Conservation (phyloP, 257 asterid species). For the Solanum acaule region DNA sequence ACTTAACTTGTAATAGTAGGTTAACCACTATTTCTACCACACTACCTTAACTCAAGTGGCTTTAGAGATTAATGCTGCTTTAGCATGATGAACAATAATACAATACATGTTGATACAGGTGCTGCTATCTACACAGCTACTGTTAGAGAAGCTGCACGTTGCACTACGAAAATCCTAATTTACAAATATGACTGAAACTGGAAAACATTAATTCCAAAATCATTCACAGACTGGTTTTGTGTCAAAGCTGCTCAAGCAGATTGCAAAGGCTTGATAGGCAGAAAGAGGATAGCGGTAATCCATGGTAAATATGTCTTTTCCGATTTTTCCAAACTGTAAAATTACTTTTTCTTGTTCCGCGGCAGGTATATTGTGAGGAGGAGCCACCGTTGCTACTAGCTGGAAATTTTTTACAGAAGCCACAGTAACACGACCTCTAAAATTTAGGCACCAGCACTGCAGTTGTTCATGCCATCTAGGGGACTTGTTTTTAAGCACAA, state of each 20-base stretch:
- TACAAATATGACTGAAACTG: not conserved
- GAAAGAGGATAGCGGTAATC: slow-evolving; percentile 10
- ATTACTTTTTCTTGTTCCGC: slow-evolving; percentile 16
- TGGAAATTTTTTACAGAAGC: slow-evolving; percentile 24
- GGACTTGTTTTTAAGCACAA: slow-evolving; percentile 11
- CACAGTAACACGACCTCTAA: slow-evolving; percentile 22
- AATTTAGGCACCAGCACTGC: slow-evolving; percentile 24
- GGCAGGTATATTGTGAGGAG: slow-evolving; percentile 2
- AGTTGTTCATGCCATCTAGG: slow-evolving; percentile 29
- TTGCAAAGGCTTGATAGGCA: slow-evolving; percentile 7
- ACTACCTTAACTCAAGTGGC: not conserved
- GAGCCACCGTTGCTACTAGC: slow-evolving; percentile 15
- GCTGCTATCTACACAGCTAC: not conserved
- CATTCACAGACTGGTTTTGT: slow-evolving; percentile 25
- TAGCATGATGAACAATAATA: not conserved
- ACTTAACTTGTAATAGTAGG: not conserved
- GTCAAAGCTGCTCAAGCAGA: slow-evolving; percentile 21
- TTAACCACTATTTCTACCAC: not conserved
- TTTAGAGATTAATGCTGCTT: not conserved
- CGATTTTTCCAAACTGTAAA: slow-evolving; percentile 23
- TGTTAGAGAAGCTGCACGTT: not conserved
- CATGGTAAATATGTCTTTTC: slow-evolving; percentile 18
- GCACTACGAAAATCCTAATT: not conserved
- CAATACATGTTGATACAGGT: not conserved
- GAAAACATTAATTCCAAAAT: not conserved